These are phyloP conservation scores for Rubus idaeus DNA, from an alignment of 306 rosid species.

Conservation along the genomic window DNA sequence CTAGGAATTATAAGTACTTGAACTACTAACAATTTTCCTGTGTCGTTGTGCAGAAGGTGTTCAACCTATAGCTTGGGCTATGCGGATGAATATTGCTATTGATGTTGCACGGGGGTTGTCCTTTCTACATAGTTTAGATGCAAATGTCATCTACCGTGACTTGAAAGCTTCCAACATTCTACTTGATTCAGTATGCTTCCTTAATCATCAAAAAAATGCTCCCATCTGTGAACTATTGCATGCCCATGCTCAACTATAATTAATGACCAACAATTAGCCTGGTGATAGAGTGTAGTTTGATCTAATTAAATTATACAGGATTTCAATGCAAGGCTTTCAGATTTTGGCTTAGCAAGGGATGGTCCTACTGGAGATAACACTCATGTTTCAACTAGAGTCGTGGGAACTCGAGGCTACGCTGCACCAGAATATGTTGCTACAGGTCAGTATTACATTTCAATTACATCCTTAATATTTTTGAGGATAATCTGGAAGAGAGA, in stretches of 20 bases:
- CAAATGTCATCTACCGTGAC: slow-evolving; percentile 89
- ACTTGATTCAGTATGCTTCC: slow-evolving; percentile 70
- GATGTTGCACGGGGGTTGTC: slow-evolving; percentile 75
- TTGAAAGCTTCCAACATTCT: slow-evolving; percentile 89
- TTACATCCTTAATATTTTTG: neutral
- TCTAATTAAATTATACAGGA: slow-evolving; percentile 43
- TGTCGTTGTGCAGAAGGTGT: slow-evolving; percentile 65
- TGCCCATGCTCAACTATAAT: neutral
- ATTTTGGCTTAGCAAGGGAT: slow-evolving; percentile 96
- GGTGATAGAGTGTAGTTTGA: slow-evolving; percentile 19
- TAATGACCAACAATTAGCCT: slow-evolving; percentile 11
- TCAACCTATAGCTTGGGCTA: slow-evolving; percentile 74
- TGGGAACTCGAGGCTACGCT: slow-evolving; percentile 94
- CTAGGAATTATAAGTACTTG: neutral
- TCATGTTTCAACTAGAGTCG: slow-evolving; percentile 87
- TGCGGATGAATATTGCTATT: slow-evolving; percentile 66
- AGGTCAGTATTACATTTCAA: slow-evolving; percentile 45
- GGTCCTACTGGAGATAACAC: slow-evolving; percentile 98
- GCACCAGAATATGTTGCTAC: slow-evolving; percentile 97
- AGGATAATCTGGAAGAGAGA: neutral
- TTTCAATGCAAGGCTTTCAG: slow-evolving; percentile 82
- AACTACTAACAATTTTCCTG: slow-evolving; percentile 8
- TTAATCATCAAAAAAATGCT: slow-evolving; percentile 2
- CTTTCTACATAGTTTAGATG: slow-evolving; percentile 66
- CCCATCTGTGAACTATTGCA: slow-evolving; percentile 12